phyloP scores from a whole-genome alignment of 139 green algal genomes.

The Closterium sp. region DNA sequence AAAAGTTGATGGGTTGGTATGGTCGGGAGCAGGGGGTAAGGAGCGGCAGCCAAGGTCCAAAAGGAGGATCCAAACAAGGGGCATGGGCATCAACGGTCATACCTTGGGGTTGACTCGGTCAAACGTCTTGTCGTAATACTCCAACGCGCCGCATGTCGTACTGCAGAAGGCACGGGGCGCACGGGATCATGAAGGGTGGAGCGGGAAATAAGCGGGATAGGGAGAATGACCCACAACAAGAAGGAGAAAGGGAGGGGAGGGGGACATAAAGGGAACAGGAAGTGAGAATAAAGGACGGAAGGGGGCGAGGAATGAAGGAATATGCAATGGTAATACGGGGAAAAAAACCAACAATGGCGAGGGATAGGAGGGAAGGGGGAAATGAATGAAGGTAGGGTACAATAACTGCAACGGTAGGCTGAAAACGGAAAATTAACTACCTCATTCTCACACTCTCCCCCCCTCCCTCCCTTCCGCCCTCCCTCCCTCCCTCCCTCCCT shows the following conservation, averaged over 20 bases:
- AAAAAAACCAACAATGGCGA: too few relatives aligned
- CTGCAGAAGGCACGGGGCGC: constrained; percentile 13
- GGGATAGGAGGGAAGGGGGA: too few relatives aligned
- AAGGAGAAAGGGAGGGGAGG: not conserved
- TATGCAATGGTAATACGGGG: too few relatives aligned
- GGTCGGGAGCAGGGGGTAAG: too few relatives aligned
- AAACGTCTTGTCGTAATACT: constrained; percentile 86
- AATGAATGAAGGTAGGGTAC: too few relatives aligned
- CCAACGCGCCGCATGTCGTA: constrained; percentile 66
- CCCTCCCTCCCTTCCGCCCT: too few relatives aligned
- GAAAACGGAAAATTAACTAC: too few relatives aligned
- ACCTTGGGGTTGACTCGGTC: constrained; percentile 85
- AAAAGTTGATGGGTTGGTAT: too few relatives aligned
- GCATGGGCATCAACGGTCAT: not conserved
- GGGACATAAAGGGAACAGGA: not conserved
- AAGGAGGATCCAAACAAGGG: too few relatives aligned
- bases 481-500: too few relatives aligned
- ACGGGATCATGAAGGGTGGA: not conserved
- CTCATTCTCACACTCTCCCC: too few relatives aligned
- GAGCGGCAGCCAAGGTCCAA: not conserved
- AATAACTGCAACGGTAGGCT: too few relatives aligned
- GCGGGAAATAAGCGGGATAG: not conserved
- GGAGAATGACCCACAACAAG: not conserved
- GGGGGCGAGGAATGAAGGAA: not conserved
- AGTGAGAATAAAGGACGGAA: not conserved